These are phyloP conservation scores for Clonostachys rosea DNA, from an alignment of 2,329 filamentous ascomycete genomes.

Conservation along the genomic window DNA sequence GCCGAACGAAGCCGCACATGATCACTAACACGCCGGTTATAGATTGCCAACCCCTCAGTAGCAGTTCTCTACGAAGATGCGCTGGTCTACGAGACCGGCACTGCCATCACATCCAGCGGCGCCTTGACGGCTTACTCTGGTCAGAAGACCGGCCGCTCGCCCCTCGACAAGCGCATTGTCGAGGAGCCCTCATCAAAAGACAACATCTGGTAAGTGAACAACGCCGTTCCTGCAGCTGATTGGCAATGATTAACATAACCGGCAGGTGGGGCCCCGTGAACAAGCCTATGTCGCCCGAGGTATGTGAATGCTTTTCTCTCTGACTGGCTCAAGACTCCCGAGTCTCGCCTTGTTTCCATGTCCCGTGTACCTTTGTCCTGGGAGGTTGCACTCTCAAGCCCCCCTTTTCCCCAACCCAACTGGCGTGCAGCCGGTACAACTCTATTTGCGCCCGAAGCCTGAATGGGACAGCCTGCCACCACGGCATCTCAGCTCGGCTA, in stretches of 20 bases:
- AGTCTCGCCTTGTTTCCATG: too few relatives aligned
- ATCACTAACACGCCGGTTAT: conserved; percentile 10
- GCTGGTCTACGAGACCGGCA: conserved; percentile 92
- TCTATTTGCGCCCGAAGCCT: too few relatives aligned
- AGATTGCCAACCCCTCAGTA: conserved; percentile 89
- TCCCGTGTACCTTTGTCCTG: too few relatives aligned
- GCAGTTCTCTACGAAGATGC: conserved; percentile 98
- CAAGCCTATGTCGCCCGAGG: conserved; percentile 96
- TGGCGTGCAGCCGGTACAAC: too few relatives aligned
- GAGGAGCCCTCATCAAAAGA: conserved; percentile 85
- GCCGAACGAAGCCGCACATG: not conserved
- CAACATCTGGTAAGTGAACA: conserved; percentile 68
- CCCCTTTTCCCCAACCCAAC: too few relatives aligned
- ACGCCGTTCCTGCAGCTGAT: not conserved
- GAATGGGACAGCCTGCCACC: too few relatives aligned
- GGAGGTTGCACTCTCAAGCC: too few relatives aligned
- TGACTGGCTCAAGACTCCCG: too few relatives aligned
- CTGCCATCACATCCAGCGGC: conserved; percentile 92
- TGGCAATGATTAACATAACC: conserved; percentile 18
- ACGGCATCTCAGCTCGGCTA: too few relatives aligned
- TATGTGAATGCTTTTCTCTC: conserved; percentile 37
- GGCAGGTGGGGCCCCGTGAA: conserved; percentile 90
- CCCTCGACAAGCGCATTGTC: conserved; percentile 95
- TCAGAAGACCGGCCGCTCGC: conserved; percentile 95
- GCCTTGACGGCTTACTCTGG: conserved; percentile 97